Evolutionary conservation across 495 filamentous ascomycete genomes (phyloP), one percentile per base, ranked within the genome.

Genomic region (Penicillium roqueforti): DNA sequence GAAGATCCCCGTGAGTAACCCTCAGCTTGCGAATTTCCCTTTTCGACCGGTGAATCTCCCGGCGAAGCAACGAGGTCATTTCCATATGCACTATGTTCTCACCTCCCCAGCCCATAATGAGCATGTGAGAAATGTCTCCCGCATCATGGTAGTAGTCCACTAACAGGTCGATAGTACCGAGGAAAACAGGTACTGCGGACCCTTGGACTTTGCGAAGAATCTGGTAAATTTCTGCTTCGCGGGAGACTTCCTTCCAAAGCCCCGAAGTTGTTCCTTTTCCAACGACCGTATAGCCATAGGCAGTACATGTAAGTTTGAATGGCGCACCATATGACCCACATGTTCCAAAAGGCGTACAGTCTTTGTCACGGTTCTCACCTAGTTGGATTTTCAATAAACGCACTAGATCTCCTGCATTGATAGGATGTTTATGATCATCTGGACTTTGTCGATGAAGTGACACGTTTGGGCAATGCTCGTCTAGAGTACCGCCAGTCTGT

Each of bases 91-190:
- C n/a, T 23, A 9, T 41, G 19, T 1, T 26, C 19, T 34, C 40
- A 10, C 71, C 70, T 32, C 55, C 77, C 73, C 68, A 80, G 7
- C 61, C 74, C 53, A 81, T 68, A 14, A 81, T 56, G 6, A 77
- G 58, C 61, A 80, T 73, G 52, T 79, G 65, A 29, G 73, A 56
- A 50, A 80, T 74, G 36, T 60, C 53, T 7, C 76, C 69, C n/a
- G 61, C 61, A 14, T 63, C 51, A 56, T 74, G 65, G 19, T 67
- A 71, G 42, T 72, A 72, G 6, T 66, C 57, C 5, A 39, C 16
- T 3, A 55, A 51, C 20, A 78, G 54, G 56, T 78, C 65, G 37
- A 81, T 68, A 7, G 62, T 62, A 36, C 73, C 71, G 4, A 80
- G 68, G 51, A 69, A 76, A 5, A 77, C 68, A 22, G 70, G 73